A percentile compares a stretch with the other conserved stretches of the same genome.
These are phyloP conservation scores for Paecilomyces formosus DNA, from an alignment of 2,329 filamentous ascomycete genomes.

Conservation along the genomic window DNA sequence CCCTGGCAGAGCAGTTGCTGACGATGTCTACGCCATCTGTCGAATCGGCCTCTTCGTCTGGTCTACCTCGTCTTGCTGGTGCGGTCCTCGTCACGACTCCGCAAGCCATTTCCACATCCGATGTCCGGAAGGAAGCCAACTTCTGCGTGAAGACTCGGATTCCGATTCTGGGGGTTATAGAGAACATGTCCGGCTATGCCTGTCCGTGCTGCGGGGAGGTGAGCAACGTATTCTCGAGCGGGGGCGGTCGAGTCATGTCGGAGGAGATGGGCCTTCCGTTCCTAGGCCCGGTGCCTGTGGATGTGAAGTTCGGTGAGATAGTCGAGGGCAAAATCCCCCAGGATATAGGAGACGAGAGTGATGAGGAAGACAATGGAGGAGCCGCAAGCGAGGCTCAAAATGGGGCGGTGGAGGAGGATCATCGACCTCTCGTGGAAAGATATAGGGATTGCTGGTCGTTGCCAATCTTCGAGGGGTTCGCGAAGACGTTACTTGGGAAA, in stretches of 20 bases:
- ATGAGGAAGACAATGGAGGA: slow-evolving; percentile 9
- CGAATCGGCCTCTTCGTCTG: slow-evolving; percentile 8
- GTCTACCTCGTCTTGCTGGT: slow-evolving; percentile 62
- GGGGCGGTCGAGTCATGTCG: slow-evolving; percentile 85
- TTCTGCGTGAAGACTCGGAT: slow-evolving; percentile 83
- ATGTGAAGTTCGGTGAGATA: slow-evolving; percentile 81
- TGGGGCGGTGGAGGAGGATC: slow-evolving; percentile 10
- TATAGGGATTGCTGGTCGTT: slow-evolving; percentile 39
- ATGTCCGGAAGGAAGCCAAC: slow-evolving; percentile 91
- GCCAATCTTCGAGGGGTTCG: slow-evolving; percentile 34
- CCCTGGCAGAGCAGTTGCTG: slow-evolving; percentile 77
- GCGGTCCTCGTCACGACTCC: slow-evolving; percentile 95
- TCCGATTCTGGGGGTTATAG: slow-evolving; percentile 76
- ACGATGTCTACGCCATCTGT: slow-evolving; percentile 27
- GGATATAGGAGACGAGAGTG: slow-evolving; percentile 16
- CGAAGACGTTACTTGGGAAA: slow-evolving; percentile 25
- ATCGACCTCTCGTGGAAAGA: slow-evolving; percentile 31
- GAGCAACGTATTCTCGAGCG: slow-evolving; percentile 87
- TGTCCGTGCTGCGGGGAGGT: slow-evolving; percentile 66
- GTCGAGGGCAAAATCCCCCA: slow-evolving; percentile 54
- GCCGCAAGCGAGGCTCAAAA: slow-evolving; percentile 2
- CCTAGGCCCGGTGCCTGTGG: slow-evolving; percentile 80
- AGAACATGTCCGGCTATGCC: slow-evolving; percentile 70
- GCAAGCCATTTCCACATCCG: slow-evolving; percentile 85
- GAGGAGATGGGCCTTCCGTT: slow-evolving; percentile 77